Percentiles rank a stretch among this genome's conserved stretches.
Evolutionary conservation across 176 grass and related monocot species (phyloP).

Genomic region (Saccharum officinarum): DNA sequence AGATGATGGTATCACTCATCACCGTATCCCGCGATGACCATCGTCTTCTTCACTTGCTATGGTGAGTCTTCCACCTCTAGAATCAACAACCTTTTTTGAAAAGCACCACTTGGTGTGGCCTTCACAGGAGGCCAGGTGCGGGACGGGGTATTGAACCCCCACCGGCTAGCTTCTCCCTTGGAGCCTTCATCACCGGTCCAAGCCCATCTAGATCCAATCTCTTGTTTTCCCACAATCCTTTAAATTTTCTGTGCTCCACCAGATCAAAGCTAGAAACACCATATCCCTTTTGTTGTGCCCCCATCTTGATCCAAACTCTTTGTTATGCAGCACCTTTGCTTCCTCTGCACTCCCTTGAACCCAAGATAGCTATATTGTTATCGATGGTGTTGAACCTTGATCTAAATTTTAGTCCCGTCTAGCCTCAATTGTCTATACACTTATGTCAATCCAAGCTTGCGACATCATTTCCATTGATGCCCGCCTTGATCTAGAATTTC

Average conservation of each 20-base stretch:
- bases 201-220: background rate
- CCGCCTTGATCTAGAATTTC: background rate
- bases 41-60: background rate
- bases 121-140: background rate
- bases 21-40: rapidly evolving
- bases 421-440: background rate
- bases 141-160: background rate
- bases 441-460: background rate
- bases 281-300: background rate
- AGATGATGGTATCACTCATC: background rate
- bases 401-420: background rate
- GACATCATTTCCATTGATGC: background rate
- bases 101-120: background rate
- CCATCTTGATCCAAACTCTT: background rate
- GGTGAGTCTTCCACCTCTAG: background rate
- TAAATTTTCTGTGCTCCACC: rapidly evolving
- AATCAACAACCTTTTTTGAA: background rate
- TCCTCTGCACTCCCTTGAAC: background rate
- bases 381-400: background rate
- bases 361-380: background rate
- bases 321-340: background rate
- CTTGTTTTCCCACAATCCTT: background rate
- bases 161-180: background rate
- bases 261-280: background rate
- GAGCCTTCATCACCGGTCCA: background rate